phyloP scores from a whole-genome alignment of 2,329 filamentous ascomycete genomes.

The Fusarium newnesense region DNA sequence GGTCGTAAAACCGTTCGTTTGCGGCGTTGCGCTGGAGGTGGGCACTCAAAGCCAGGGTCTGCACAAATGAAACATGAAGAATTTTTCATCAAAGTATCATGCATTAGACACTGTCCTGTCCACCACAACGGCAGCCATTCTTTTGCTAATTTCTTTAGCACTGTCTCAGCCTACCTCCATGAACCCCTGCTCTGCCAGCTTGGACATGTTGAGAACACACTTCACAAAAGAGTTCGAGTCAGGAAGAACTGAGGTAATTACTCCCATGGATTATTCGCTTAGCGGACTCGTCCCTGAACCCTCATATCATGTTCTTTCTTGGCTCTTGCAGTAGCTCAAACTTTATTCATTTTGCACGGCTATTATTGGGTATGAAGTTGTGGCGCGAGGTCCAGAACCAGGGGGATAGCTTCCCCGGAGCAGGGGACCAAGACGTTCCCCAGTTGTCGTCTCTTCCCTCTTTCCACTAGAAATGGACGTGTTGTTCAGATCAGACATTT shows the following conservation, averaged over 20 bases:
- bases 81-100: neutral
- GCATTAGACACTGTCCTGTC: rapidly evolving
- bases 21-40: neutral
- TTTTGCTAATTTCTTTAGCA: rapidly evolving
- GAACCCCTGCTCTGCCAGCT: rapidly evolving
- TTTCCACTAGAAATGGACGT: neutral
- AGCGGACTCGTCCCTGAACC: neutral
- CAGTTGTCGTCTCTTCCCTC: neutral
- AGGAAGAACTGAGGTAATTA: neutral
- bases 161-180: neutral
- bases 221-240: rapidly evolving
- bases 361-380: neutral
- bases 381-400: neutral
- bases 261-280: neutral
- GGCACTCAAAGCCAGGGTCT: neutral
- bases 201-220: rapidly evolving
- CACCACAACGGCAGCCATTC: rapidly evolving
- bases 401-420: neutral
- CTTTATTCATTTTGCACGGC: neutral
- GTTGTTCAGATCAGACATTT: neutral
- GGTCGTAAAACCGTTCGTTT: neutral
- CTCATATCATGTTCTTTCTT: neutral
- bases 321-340: neutral
- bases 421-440: neutral
- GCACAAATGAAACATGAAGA: neutral